These are phyloP conservation scores for Quercus cerris DNA, from an alignment of 306 rosid genomes.

Conservation along the genomic window DNA sequence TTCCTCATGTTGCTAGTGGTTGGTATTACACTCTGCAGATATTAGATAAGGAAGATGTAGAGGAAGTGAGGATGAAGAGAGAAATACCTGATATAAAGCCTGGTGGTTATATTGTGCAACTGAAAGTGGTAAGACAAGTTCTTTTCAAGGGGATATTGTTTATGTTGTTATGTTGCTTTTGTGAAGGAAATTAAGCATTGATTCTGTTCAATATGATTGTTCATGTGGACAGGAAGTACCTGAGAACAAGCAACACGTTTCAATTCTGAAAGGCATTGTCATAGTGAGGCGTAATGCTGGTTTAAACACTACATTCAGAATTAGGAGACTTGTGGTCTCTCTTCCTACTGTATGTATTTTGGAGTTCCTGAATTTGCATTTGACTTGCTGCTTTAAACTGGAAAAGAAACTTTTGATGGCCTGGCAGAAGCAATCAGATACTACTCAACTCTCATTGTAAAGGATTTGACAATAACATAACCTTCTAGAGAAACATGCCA, in stretches of 20 bases:
- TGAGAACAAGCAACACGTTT: conserved; percentile 85
- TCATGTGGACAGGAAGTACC: conserved; percentile 75
- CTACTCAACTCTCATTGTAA: too few species aligned
- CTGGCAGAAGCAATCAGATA: not conserved
- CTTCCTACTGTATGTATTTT: conserved; percentile 60
- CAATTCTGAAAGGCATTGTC: conserved; percentile 80
- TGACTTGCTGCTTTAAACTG: not conserved
- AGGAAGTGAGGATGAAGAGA: conserved; percentile 62
- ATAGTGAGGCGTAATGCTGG: conserved; percentile 90
- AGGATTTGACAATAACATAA: too few species aligned
- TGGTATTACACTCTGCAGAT: conserved; percentile 46
- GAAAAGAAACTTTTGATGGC: not conserved
- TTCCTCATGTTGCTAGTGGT: conserved; percentile 17
- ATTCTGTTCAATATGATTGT: not conserved
- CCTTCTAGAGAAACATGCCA: not conserved
- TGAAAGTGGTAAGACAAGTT: conserved; percentile 70
- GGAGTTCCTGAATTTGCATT: not conserved
- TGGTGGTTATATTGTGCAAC: conserved; percentile 88
- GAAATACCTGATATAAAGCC: conserved; percentile 86
- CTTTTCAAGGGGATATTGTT: conserved; percentile 3
- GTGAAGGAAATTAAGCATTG: not conserved
- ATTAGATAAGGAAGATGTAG: conserved; percentile 83
- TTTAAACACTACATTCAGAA: not conserved
- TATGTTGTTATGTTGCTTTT: not conserved
- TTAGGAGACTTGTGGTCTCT: conserved; percentile 28